phyloP scores from a whole-genome alignment of 2,329 filamentous ascomycete species.

The Xylariaceae sp. region DNA sequence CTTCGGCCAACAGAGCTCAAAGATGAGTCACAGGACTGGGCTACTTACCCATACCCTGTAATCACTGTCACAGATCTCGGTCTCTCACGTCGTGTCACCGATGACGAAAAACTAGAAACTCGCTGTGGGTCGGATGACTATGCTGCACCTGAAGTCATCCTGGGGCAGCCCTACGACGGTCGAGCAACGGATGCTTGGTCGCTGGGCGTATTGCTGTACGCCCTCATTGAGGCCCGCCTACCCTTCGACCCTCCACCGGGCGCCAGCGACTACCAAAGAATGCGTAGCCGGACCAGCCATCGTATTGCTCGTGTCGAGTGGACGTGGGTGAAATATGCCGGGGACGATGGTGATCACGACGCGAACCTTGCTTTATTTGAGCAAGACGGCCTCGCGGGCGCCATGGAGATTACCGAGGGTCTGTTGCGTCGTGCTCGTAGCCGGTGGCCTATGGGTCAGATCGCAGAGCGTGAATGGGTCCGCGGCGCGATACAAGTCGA shows the following conservation, averaged over 20 bases:
- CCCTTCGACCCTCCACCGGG: constrained; percentile 89
- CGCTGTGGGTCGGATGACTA: constrained; percentile 97
- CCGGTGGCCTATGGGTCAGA: constrained; percentile 71
- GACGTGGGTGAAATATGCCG: constrained; percentile 86
- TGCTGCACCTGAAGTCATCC: constrained; percentile 91
- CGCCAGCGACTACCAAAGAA: constrained; percentile 70
- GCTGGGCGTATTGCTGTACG: constrained; percentile 87
- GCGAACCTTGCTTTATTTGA: constrained; percentile 58
- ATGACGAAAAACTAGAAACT: constrained; percentile 86
- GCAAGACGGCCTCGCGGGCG: constrained; percentile 66
- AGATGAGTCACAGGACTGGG: constrained; percentile 64
- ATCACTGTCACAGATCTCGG: constrained; percentile 90
- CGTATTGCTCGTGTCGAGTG: constrained; percentile 95
- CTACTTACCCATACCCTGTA: constrained; percentile 74
- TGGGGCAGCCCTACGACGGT: constrained; percentile 93
- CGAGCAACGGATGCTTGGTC: constrained; percentile 93
- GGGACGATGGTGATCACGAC: constrained; percentile 85
- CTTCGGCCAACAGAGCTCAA: constrained; percentile 66
- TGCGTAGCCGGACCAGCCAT: constrained; percentile 81
- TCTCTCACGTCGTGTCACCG: constrained; percentile 79
- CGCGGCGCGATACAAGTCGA: constrained; percentile 67
- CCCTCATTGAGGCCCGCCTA: constrained; percentile 85
- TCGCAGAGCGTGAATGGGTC: constrained; percentile 75
- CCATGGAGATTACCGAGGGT: constrained; percentile 78
- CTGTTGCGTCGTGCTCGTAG: constrained; percentile 79